Percentiles rank a stretch among this genome's conserved stretches.
Conservation (phyloP, 768 basidiomycete species). For the Chalciporus sphaerocephalus region DNA sequence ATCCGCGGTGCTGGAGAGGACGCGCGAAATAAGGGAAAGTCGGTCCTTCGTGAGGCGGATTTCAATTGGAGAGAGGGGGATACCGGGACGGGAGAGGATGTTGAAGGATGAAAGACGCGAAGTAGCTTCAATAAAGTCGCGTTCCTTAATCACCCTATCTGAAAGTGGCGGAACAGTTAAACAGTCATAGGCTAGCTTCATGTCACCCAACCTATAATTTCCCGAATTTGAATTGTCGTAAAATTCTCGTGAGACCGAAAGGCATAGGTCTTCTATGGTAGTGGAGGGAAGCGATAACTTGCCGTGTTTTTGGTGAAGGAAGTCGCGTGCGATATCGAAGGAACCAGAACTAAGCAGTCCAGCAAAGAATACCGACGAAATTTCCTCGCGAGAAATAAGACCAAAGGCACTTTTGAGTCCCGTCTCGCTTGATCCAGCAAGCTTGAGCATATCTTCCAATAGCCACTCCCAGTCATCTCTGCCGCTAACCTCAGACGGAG, state of each 20-base stretch:
- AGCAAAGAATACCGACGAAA: conserved; percentile 77
- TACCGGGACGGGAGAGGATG: conserved; percentile 66
- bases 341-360: conserved; percentile 82
- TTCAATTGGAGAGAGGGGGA: conserved; percentile 84
- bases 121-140: conserved; percentile 96
- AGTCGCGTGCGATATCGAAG: conserved; percentile 60
- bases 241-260: conserved; percentile 79
- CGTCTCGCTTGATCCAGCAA: conserved; percentile 60
- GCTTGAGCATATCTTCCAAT: conserved; percentile 85
- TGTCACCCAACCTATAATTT: conserved; percentile 89
- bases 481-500: conserved; percentile 49
- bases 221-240: conserved; percentile 94
- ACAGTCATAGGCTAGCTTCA: conserved; percentile 96
- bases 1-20: conserved; percentile 78
- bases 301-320: conserved; percentile 47
- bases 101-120: conserved; percentile 93
- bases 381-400: conserved; percentile 62
- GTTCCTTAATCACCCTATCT: conserved; percentile 60
- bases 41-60: conserved; percentile 89
- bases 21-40: conserved; percentile 78
- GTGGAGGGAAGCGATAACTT: conserved; percentile 47
- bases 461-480: conserved; percentile 83
- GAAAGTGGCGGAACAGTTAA: conserved; percentile 70
- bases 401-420: conserved; percentile 77
- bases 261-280: conserved; percentile 70